Conservation (phyloP, 768 basidiomycete species). For the Leccinum obscurum region DNA sequence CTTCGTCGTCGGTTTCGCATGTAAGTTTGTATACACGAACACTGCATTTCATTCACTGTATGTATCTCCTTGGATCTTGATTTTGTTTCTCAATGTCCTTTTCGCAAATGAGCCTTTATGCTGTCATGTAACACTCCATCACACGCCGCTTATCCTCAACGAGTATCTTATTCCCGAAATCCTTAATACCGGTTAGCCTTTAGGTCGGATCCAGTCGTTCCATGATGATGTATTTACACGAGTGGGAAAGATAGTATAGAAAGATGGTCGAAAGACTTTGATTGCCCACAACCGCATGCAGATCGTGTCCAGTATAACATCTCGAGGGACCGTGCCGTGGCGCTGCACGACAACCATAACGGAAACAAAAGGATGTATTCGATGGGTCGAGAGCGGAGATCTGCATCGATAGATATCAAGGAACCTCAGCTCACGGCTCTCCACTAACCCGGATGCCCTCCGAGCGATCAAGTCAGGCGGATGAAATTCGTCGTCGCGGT, state of each 20-base stretch:
- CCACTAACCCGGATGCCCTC: background rate
- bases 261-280: background rate
- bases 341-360: background rate
- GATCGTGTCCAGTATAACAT: background rate
- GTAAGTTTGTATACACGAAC: background rate
- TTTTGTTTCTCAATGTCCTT: background rate
- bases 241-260: background rate
- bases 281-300: background rate
- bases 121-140: background rate
- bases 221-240: background rate
- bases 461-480: background rate
- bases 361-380: background rate
- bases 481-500: background rate
- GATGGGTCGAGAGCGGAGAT: background rate
- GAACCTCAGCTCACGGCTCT: background rate
- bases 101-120: background rate
- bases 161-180: background rate
- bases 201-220: background rate
- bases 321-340: background rate
- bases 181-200: background rate
- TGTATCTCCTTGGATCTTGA: background rate
- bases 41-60: background rate
- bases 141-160: background rate
- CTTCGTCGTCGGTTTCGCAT: background rate
- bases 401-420: background rate